Base-by-base conservation (phyloP, 495 filamentous ascomycete species). In the Tuber aestivum region DNA sequence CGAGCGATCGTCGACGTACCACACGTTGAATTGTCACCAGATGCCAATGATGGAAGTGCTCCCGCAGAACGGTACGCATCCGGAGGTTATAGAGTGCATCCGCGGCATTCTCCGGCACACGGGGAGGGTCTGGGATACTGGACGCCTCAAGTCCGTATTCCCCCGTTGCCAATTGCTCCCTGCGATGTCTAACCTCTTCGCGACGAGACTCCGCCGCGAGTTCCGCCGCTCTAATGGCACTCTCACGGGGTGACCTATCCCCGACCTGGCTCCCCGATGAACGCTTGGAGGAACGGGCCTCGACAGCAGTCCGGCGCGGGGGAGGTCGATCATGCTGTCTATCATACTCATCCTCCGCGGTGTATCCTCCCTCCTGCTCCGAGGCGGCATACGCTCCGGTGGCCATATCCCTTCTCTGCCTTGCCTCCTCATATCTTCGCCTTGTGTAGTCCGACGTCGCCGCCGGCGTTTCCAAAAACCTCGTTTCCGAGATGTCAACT, bases 21-120 rank as follows among this genome's bases (percentile, higher is more conserved):
- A 82, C 81, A 48, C 65, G 45, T 72, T 81, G 72, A 45, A 78
- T 74, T n/a, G 81, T 82, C 44, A 68, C 8, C 8, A 65, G 44
- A 40, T 83, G 80, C 81, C 81, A 83, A 69, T 76, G 68, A 35
- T 45, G 72, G 44, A 83, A 83, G 70, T 73, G 75, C 50, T 73
- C 70, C 70, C 73, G 77, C 23, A 75, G n/a, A n/a, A 80, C 69
- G 4, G 61, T 41, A 40, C 72, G 72, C 78, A 81, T 77, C 10
- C 78, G 61, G 41, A 80, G 71, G 48, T 74, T 76, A 69, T 81
- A 81, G 21, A 80, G 27, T 35, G 70, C 74, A 44, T 81, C 79
- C 50, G 78, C 79, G 23, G 77, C 72, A 65, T 81, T 75, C 21
- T 71, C 70, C 2, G 72, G 79, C 18, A 80, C 75, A n/a, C 78